Base-by-base conservation (phyloP, 2,329 filamentous ascomycete species). In the Ophiocordyceps robertsii region DNA sequence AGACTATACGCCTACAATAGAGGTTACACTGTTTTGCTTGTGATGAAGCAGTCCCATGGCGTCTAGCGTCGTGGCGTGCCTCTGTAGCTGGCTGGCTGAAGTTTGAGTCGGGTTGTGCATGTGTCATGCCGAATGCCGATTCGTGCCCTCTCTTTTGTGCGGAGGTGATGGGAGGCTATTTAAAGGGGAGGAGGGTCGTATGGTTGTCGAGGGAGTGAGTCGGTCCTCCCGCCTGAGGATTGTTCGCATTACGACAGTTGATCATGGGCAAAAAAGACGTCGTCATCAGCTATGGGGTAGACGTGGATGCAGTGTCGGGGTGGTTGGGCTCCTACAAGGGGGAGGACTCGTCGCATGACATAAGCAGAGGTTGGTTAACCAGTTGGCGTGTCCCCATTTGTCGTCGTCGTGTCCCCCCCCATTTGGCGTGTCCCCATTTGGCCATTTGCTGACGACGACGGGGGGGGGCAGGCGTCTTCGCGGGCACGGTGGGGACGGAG, bases 271-370 rank as follows among this genome's bases (percentile, higher is more conserved):
- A 42, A 14, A 41, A 42, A 17, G 35, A 29, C 19, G 41, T 33
- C 13, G 35, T 42, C 29, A 42, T 42, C 27, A 68, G 73, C 49
- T 84, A 84, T 51, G 79, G 80, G 3, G 77, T 86, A 21, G 82
- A 87, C 47, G 79, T 87, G 24, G 82, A 87, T 49, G 82, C 81
- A n/a, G 79, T 86, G 2, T 75, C 81, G 2, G 81, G 82, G 9
- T 87, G 82, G 83, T 66, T 87, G 1, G 82, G 82, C 1, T 82
- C 76, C 0, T 87, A 88, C 52, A 80, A 80, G 14, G 81, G 83
- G 32, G 73, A 86, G 57, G 82, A 87, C 54, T 80, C 73, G 8
- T 77, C 74, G 1, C 82, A 72, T 53, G 82, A 87, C 51, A 85
- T 87, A 48, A 81, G 75, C 54, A 69, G 82, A 68, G 80, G 79